Evolutionary conservation across 305 asterid genomes (phyloP).

Genomic region (Fraxinus ornus): DNA sequence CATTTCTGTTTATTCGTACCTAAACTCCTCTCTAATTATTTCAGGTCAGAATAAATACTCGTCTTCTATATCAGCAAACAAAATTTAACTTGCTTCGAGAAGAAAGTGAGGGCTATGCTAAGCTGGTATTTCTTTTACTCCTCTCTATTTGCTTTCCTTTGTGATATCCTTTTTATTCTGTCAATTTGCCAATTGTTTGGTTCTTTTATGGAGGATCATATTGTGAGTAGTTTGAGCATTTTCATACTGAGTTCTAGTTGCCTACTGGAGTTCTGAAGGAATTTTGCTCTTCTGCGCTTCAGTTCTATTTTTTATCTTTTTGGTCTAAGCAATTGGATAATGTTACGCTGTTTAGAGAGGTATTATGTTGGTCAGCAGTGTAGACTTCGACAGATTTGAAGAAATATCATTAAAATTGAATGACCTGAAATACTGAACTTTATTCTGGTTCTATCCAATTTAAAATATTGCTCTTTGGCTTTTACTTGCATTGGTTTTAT

Average conservation of each 20-base stretch:
- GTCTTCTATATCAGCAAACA: slow-evolving; percentile 98
- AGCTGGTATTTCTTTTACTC: slow-evolving; percentile 57
- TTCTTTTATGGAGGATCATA: slow-evolving; percentile 2
- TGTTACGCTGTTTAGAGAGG: neutral
- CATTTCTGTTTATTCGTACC: slow-evolving; percentile 11
- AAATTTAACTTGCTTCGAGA: slow-evolving; percentile 95
- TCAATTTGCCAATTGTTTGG: neutral
- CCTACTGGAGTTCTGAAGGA: neutral
- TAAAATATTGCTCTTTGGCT: neutral
- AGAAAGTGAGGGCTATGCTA: slow-evolving; percentile 99
- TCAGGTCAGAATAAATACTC: slow-evolving; percentile 97
- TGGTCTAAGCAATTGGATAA: neutral
- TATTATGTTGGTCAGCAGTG: neutral
- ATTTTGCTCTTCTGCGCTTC: slow-evolving; percentile 5
- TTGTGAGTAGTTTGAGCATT: slow-evolving; percentile 11
- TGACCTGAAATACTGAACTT: neutral
- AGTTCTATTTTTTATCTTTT: neutral
- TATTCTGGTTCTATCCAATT: neutral
- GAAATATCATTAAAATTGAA: neutral
- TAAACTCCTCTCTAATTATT: slow-evolving; percentile 25
- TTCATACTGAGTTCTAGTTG: neutral
- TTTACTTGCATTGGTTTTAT: neutral
- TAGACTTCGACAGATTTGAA: neutral
- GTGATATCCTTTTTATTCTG: slow-evolving; percentile 3
- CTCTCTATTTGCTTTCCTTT: slow-evolving; percentile 1